Conservation (phyloP, 2,329 filamentous ascomycete genomes). For the Neofusicoccum kwambonambiense region DNA sequence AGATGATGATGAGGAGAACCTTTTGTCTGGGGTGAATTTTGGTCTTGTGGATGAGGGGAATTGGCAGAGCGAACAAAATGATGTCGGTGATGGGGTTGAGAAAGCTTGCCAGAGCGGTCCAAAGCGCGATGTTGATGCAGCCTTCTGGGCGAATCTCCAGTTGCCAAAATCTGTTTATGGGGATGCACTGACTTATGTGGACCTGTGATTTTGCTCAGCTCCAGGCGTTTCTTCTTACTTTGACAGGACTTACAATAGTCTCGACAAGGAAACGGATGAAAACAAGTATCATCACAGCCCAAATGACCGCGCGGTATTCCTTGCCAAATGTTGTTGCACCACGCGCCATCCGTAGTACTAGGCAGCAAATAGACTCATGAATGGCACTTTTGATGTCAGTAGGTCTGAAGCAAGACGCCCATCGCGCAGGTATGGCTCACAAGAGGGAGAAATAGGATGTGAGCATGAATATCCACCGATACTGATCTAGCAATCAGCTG, state of each 20-base stretch:
- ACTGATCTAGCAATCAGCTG: not conserved
- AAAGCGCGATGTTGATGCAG: conserved; percentile 3
- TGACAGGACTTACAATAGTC: not conserved
- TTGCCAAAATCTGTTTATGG: conserved; percentile 6
- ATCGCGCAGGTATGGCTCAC: not conserved
- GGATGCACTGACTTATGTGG: not conserved
- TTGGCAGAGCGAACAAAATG: not conserved
- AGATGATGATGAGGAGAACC: not conserved
- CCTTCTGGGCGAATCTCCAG: not conserved
- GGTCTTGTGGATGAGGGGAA: not conserved
- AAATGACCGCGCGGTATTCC: not conserved
- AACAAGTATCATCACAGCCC: not conserved
- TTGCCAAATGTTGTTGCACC: conserved; percentile 11
- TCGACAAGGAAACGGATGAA: not conserved
- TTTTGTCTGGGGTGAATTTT: not conserved
- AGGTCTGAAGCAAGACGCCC: no score
- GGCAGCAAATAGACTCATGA: conserved; percentile 1
- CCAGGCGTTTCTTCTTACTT: no score
- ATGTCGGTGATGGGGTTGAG: not conserved
- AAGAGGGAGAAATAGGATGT: not conserved
- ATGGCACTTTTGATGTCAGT: not conserved
- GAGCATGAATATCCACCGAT: not conserved
- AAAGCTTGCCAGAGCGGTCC: not conserved
- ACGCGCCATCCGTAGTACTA: not conserved
- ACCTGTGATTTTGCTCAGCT: not conserved